Conservation (phyloP, 2,329 filamentous ascomycete species). For the Aspergillus versicolor region DNA sequence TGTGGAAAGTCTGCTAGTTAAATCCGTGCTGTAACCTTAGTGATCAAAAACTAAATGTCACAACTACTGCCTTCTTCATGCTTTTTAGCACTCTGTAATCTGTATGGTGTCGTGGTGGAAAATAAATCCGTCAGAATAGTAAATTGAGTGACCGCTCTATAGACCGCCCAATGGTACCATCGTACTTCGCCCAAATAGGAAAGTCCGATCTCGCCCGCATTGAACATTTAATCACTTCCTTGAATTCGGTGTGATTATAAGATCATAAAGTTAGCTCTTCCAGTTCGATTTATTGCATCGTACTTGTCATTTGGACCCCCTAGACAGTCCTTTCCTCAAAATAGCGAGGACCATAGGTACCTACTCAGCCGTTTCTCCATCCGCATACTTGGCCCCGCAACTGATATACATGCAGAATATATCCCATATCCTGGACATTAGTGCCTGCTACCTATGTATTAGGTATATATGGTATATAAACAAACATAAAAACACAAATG, state of each 20-base stretch:
- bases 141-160: not conserved
- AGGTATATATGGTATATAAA: not conserved
- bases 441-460: not conserved
- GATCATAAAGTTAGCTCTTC: too few species aligned
- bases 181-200: not conserved
- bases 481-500: conserved; percentile 4
- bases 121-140: conserved; percentile 6
- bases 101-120: not conserved
- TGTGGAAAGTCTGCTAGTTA: not conserved
- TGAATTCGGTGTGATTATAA: too few species aligned
- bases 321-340: not conserved
- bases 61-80: not conserved
- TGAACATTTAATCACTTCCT: not conserved
- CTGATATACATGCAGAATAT: not conserved
- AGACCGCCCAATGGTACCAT: conserved; percentile 4
- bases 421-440: not conserved
- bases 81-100: not conserved
- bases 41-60: not conserved
- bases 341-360: too few species aligned
- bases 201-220: not conserved
- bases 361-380: too few species aligned
- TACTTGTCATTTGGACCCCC: too few species aligned
- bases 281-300: too few species aligned
- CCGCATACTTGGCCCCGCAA: not conserved
- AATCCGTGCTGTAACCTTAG: not conserved